These are phyloP conservation scores for Ascochyta viciae-villosae DNA, from an alignment of 2,329 filamentous ascomycete genomes.

Conservation along the genomic window DNA sequence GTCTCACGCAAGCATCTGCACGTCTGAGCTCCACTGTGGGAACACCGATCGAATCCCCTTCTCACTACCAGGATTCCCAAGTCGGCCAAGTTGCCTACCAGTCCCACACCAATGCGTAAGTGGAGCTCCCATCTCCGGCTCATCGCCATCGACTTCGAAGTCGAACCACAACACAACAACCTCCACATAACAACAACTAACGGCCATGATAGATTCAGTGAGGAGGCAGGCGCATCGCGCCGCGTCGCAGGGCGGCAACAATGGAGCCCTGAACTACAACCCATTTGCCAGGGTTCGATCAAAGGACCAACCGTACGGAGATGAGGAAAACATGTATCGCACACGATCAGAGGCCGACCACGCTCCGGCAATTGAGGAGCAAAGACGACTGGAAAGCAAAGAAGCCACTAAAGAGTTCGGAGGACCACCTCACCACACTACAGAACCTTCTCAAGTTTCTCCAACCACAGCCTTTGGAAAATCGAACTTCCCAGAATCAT, in stretches of 20 bases:
- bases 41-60: constrained; percentile 4
- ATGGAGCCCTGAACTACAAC: constrained; percentile 42
- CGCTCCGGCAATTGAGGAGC: constrained; percentile 33
- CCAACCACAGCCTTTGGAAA: constrained; percentile 25
- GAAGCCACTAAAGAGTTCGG: constrained; percentile 41
- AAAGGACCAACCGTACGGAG: constrained; percentile 28
- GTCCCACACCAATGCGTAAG: constrained; percentile 33
- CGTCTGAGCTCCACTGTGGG: constrained; percentile 12
- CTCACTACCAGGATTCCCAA: constrained; percentile 11
- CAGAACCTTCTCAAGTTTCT: constrained; percentile 34
- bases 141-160: constrained; percentile 3
- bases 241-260: constrained; percentile 36
- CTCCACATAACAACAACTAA: constrained; percentile 18
- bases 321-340: constrained; percentile 40
- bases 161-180: neutral
- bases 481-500: constrained; percentile 13
- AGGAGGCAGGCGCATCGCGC: constrained; percentile 46
- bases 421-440: constrained; percentile 37
- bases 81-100: constrained; percentile 27
- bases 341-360: constrained; percentile 36
- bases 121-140: constrained; percentile 24
- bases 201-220: constrained; percentile 40
- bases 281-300: constrained; percentile 43
- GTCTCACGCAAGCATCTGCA: constrained; percentile 4
- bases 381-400: constrained; percentile 32